Evolutionary conservation across 164 flowering plant genomes (phyloP), one percentile per base, ranked within the genome.

Genomic region (Aristolochia contorta): DNA sequence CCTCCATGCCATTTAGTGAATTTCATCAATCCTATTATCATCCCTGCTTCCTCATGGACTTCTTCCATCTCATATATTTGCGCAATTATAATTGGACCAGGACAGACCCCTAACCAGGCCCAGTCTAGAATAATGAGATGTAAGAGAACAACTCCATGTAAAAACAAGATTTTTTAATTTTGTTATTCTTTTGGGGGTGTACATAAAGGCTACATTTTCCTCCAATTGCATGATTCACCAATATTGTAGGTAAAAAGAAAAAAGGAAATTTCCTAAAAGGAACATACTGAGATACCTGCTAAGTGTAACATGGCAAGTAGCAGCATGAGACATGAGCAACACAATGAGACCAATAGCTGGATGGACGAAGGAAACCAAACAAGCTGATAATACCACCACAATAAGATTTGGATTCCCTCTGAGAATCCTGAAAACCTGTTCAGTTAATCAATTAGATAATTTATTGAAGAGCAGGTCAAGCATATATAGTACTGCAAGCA

Each of bases 311-410:
- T 94, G 97, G 64, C 96, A 94, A 72, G 81, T 67, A 14, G 77
- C 63, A 59, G 80, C 85, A 77, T 94, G 93, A 56, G 76, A 83
- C 16, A 82, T 48, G 54, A 87, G 77, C 66, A 91, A 78, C 37
- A 89, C 43, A 37, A 77, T 71, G 27, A 94, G 78, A 62, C 99
- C 99, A 63, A 94, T 57, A 0, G 96, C 91, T 50, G 97, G 96
- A 81, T 91, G 99, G 73, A 87, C 82, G 71, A 89, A 75, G 75
- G 82, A 87, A 45, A 78, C 87, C 75, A 91, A 65, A 47, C 69
- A 51, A 61, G 74, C 64, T 43, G 91, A 75, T 67, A 74, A 61
- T 27, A 79, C 41, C 51, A 81, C 72, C 12, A 79, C 72, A 71
- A 77, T 69, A 63, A 86, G 68, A 58, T 71, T 60, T 23, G 87